Conservation (phyloP, 2,329 filamentous ascomycete species). For the Ophiostoma australiae region DNA sequence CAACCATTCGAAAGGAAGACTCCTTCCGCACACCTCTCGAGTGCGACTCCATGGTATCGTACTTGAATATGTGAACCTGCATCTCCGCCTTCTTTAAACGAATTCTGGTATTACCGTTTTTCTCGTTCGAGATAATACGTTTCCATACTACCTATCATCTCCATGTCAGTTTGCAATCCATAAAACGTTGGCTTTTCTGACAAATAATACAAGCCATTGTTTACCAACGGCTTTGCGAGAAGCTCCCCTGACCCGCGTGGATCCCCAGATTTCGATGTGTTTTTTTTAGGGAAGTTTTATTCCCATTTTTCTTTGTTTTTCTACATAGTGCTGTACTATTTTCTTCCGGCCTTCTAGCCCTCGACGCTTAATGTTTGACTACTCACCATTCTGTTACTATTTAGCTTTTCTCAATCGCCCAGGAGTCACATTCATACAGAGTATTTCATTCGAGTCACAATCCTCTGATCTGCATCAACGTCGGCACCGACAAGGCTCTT, state of each 20-base stretch:
- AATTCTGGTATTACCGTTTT: neutral
- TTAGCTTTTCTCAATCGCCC: neutral
- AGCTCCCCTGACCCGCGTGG: conserved; percentile 4
- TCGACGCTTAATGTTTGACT: neutral
- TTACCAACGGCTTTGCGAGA: neutral
- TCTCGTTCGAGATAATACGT: neutral
- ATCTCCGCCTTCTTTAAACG: neutral
- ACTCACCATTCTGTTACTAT: neutral
- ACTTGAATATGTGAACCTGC: neutral
- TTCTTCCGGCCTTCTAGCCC: neutral
- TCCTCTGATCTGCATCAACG: neutral
- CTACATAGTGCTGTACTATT: neutral
- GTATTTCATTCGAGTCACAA: neutral
- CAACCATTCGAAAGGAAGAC: neutral
- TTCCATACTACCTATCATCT: too few species aligned
- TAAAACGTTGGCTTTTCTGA: neutral
- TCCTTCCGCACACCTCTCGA: neutral
- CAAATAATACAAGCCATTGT: too few species aligned
- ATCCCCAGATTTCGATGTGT: neutral
- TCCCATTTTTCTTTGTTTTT: neutral
- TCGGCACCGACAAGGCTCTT: conserved; percentile 2
- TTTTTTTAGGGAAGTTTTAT: too few species aligned
- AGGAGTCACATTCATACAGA: neutral
- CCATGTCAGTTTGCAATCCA: too few species aligned
- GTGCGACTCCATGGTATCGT: neutral